Evolutionary conservation across 306 rosid genomes (phyloP), one percentile per base, ranked within the genome.

Genomic region (Crotalaria pallida): DNA sequence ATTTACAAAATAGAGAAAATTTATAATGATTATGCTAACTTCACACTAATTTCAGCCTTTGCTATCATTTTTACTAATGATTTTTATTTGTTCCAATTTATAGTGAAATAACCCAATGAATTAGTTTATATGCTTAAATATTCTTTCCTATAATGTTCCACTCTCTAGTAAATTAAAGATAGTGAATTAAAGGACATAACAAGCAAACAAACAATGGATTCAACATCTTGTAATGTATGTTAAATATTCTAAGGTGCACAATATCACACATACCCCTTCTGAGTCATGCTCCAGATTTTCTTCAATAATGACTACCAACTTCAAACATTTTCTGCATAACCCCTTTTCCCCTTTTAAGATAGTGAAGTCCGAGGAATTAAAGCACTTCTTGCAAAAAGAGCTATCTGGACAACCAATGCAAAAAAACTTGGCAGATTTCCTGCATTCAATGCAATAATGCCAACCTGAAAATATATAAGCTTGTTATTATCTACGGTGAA

Each of bases 351-450:
- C 79, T 53, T 55, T 72, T 56, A 85, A 55, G 3, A 8, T 19
- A 1, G 72, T 58, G 71, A 88, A 86, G 31, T 77, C 81, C 0
- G 74, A 78, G 36, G 22, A n/a, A n/a, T 44, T 21, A 43, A 75
- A 6, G 69, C 96, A 86, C 27, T 55, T 64, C 29, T 22, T 58
- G 73, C 96, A 92, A 21, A 83, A 23, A 38, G 92, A 27, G 31
- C 31, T 75, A 19, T 57, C 40, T 61, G 88, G 88, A 72, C 96
- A 92, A 62, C 88, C 81, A 60, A 85, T 27, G 67, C 98, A 92
- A 51, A 56, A 43, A 63, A 81, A 85, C 65, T 47, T 79, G 0
- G 93, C 33, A 71, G 67, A 15, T 29, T 71, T 76, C 0, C 19
- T 43, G 76, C 96, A 92, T 7, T 7, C 2, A 26, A 3, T 40